These are phyloP conservation scores for Ascoidea rubescens DNA, from an alignment of 805 yeast genomes.

Conservation along the genomic window DNA sequence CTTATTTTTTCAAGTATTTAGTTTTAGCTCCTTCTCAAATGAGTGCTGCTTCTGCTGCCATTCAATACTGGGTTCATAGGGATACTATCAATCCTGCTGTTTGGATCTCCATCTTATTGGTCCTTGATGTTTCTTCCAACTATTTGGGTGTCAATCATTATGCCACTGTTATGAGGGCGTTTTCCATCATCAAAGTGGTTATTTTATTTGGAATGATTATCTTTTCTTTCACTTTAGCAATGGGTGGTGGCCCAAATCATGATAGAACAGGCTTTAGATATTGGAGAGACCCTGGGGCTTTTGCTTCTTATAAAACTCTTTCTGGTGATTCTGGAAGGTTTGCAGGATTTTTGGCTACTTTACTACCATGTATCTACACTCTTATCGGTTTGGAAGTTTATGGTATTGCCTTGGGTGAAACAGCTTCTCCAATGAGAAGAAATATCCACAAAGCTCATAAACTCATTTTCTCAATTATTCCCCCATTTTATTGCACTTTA, in stretches of 20 bases:
- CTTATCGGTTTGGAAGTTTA: conserved; percentile 47
- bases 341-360: conserved; percentile 46
- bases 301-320: conserved; percentile 25
- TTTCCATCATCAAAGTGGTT: conserved; percentile 42
- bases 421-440: conserved; percentile 21
- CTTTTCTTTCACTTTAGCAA: conserved; percentile 27
- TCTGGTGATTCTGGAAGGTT: conserved; percentile 44
- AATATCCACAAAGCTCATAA: conserved; percentile 48
- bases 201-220: conserved; percentile 33
- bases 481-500: conserved; percentile 43
- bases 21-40: conserved; percentile 46
- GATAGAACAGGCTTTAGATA: conserved; percentile 35
- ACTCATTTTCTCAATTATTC: conserved; percentile 44
- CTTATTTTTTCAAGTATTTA: conserved; percentile 47
- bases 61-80: conserved; percentile 38
- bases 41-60: conserved; percentile 47
- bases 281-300: conserved; percentile 40
- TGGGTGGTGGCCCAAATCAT: conserved; percentile 25
- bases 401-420: conserved; percentile 58
- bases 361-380: conserved; percentile 51
- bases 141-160: conserved; percentile 37
- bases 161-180: conserved; percentile 45
- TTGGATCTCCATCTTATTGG: conserved; percentile 37
- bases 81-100: conserved; percentile 35
- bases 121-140: conserved; percentile 29